Evolutionary conservation across 2,329 filamentous ascomycete species (phyloP).

Genomic region (Ascocoryne sarcoides): DNA sequence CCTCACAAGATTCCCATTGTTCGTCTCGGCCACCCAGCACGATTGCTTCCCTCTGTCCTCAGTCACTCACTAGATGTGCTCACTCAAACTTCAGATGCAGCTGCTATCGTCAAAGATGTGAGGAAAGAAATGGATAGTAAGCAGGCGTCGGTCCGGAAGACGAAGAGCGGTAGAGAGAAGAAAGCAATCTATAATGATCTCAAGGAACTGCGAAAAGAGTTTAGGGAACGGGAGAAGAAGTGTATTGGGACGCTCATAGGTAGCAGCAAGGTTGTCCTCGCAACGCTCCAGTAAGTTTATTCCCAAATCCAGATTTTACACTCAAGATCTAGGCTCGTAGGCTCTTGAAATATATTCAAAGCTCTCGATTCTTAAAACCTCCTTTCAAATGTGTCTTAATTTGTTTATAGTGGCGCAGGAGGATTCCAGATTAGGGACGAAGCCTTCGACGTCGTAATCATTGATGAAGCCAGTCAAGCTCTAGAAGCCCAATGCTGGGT

Average conservation of each 20-base stretch:
- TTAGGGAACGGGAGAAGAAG: slow-evolving; percentile 70
- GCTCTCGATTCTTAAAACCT: too few relatives aligned
- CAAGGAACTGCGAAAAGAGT: slow-evolving; percentile 80
- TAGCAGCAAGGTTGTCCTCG: slow-evolving; percentile 78
- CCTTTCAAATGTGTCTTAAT: too few relatives aligned
- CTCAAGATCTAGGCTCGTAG: too few relatives aligned
- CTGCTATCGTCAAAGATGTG: slow-evolving; percentile 81
- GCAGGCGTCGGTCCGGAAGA: slow-evolving; percentile 81
- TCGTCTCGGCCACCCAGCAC: slow-evolving; percentile 84
- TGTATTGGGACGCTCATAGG: slow-evolving; percentile 70
- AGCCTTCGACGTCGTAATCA: slow-evolving; percentile 85
- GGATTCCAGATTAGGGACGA: slow-evolving; percentile 73
- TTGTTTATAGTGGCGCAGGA: slow-evolving; percentile 80
- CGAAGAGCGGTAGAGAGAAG: slow-evolving; percentile 69
- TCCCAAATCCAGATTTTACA: too few relatives aligned
- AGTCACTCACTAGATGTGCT: slow-evolving; percentile 86
- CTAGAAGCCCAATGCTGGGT: slow-evolving; percentile 98
- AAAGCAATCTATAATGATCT: slow-evolving; percentile 77
- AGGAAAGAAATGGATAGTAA: slow-evolving; percentile 89
- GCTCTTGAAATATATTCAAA: too few relatives aligned
- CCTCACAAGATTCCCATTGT: slow-evolving; percentile 80
- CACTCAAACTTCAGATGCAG: slow-evolving; percentile 83
- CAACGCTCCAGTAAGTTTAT: slow-evolving; percentile 93
- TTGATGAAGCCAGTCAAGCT: slow-evolving; percentile 94
- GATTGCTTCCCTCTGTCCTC: slow-evolving; percentile 78